Evolutionary conservation across 441 rosid genomes (phyloP).

Genomic region (Jatropha podagrica): DNA sequence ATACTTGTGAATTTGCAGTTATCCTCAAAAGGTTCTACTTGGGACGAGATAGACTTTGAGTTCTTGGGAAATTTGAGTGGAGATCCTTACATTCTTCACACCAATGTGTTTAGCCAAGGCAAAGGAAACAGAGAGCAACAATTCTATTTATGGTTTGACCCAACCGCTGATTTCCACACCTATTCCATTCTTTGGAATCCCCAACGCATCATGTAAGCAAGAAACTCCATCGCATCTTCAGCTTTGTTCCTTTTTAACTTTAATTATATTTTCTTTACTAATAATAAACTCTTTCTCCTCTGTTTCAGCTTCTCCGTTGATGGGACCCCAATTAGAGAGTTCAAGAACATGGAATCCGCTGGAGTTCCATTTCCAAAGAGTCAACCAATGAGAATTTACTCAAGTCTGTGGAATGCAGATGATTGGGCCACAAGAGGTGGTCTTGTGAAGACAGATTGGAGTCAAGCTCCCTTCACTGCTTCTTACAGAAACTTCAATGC

Average conservation of each 20-base stretch:
- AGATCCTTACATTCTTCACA: constrained; percentile 50
- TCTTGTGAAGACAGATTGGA: constrained; percentile 31
- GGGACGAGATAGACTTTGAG: constrained; percentile 73
- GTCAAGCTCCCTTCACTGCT: constrained; percentile 43
- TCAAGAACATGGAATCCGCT: constrained; percentile 38
- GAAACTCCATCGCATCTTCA: no score
- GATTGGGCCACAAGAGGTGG: no score
- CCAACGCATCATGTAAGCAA: constrained; percentile 43
- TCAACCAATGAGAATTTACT: constrained; percentile 52
- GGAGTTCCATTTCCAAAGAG: constrained; percentile 42
- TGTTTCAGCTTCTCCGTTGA: constrained; percentile 48
- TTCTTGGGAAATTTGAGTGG: constrained; percentile 64
- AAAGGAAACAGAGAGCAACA: constrained; percentile 58
- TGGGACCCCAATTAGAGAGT: constrained; percentile 44
- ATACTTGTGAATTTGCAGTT: constrained; percentile 27
- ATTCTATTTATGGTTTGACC: constrained; percentile 56
- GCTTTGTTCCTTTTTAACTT: background rate
- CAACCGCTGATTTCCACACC: constrained; percentile 52
- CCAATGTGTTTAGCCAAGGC: constrained; percentile 47
- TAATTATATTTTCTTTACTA: background rate
- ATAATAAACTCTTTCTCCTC: background rate
- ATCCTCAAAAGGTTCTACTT: constrained; percentile 47
- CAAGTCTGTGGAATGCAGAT: constrained; percentile 56
- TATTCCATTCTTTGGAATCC: constrained; percentile 62
- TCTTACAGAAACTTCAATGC: constrained; percentile 19